Base-by-base conservation (phyloP, 148 eudicot species). In the Silene conica region DNA sequence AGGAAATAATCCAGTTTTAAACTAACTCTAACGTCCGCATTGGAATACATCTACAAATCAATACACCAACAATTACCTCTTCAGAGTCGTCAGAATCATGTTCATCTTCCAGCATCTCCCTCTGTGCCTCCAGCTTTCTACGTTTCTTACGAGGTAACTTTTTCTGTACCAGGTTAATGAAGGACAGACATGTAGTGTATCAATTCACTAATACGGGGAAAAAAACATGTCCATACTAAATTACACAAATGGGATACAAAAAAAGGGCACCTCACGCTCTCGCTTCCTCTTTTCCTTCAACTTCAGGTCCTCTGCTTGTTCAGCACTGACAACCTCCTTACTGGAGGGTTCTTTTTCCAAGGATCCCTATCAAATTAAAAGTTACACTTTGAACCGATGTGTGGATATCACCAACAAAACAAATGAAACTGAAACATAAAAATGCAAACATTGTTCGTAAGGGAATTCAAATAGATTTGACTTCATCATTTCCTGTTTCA, bases 221-320 rank as follows among this genome's bases (percentile, higher is more conserved):
- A 48, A 19, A 52, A 3, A 28, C 50, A 50, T 48, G 15, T 67
- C 6, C 3, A 43, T 15, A 19, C 10, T 63, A 14, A 26, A 8
- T 63, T 8, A 64, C 50, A 57, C 74, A 8, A 16, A 38, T 22
- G 38, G 72, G 68, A 76, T 50, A 41, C 26, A 26, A 48, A 73
- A 66, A 38, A 80, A 38, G 74, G 76, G 12, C 68, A 95, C 99
- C 93, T 95, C 99, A 31, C 86, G 90, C 82, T 95, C 97, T 74
- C 89, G 85, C 82, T 90, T 92, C 77, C 88, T 95, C 83, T 95
- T 95, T 80, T 92, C 97, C 84, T 95, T 95, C 96, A 88, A 79
- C 83, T 95, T 92, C 70, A 90, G 81, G 46, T 88, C 87, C 76
- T 90, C 99, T 20, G 99, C 99, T 84, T 89, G 86, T 74, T 95